phyloP scores from a whole-genome alignment of 345 rosid genomes.

The Brassica juncea region DNA sequence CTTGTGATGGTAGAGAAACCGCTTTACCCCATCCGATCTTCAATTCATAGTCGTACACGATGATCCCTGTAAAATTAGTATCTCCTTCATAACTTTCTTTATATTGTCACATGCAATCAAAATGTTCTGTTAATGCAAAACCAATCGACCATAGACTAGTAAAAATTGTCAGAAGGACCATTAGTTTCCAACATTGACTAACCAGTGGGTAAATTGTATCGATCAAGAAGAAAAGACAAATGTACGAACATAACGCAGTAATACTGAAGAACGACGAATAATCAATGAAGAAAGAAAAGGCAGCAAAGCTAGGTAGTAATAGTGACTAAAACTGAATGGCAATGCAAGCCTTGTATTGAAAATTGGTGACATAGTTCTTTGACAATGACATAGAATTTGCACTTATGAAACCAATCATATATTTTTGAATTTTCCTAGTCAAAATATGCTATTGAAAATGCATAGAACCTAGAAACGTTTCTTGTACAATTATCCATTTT shows the following conservation, averaged over 20 bases:
- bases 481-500: slow-evolving; percentile 10
- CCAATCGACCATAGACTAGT: slow-evolving; percentile 15
- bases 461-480: not conserved
- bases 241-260: slow-evolving; percentile 17
- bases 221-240: slow-evolving; percentile 2
- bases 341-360: not conserved
- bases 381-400: not conserved
- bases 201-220: slow-evolving; percentile 1
- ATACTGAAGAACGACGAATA: not conserved
- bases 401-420: slow-evolving; percentile 1
- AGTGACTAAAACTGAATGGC: not conserved
- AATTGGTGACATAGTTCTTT: not conserved
- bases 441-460: not conserved
- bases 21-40: slow-evolving; percentile 99
- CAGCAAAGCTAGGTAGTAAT: not conserved
- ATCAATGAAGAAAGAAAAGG: not conserved
- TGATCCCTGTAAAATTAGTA: slow-evolving; percentile 61
- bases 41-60: slow-evolving; percentile 92
- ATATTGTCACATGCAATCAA: slow-evolving; percentile 17
- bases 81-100: not conserved
- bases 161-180: slow-evolving; percentile 15
- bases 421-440: not conserved
- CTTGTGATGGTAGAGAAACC: slow-evolving; percentile 98
- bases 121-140: not conserved
- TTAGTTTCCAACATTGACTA: slow-evolving; percentile 4